A percentile compares a stretch with the other conserved stretches of the same genome.
Evolutionary conservation across 805 yeast species (phyloP).

Genomic region (Candida manassasensis): DNA sequence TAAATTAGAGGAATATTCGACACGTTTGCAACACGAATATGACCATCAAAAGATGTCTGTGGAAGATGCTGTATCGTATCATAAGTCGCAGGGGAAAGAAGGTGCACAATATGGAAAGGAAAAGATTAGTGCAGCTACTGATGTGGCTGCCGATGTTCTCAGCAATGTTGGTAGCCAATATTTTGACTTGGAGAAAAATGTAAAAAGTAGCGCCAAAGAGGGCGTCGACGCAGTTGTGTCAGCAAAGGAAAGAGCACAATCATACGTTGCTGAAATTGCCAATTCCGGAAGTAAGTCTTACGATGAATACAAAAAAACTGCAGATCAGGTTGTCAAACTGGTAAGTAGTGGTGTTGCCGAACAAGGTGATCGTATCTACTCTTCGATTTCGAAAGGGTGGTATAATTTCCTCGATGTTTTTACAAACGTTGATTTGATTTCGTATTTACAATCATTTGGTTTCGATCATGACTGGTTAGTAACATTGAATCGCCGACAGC

Average conservation of each 20-base stretch:
- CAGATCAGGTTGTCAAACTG: too few species aligned
- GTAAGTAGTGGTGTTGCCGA: too few species aligned
- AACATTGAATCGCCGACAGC: conserved; percentile 24
- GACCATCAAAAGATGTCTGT: conserved; percentile 5
- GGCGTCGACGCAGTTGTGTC: too few species aligned
- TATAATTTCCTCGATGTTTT: conserved; percentile 30
- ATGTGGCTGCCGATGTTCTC: conserved; percentile 2
- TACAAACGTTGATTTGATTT: conserved; percentile 39
- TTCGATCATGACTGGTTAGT: conserved; percentile 19
- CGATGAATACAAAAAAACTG: conserved; percentile 2
- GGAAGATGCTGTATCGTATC: conserved; percentile 7
- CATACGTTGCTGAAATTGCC: conserved; percentile 3
- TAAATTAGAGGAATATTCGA: conserved; percentile 1
- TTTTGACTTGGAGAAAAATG: conserved; percentile 3
- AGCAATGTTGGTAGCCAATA: too few species aligned
- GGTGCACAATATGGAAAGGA: too few species aligned
- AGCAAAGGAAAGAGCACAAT: too few species aligned
- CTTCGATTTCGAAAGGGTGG: too few species aligned
- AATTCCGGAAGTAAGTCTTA: neutral
- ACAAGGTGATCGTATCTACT: too few species aligned
- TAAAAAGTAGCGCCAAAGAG: too few species aligned
- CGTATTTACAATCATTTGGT: conserved; percentile 42
- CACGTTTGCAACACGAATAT: conserved; percentile 2
- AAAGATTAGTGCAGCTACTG: too few species aligned
- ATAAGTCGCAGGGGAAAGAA: conserved; percentile 7